Conservation (phyloP, 768 basidiomycete species). For the Clavaria fumosa region DNA sequence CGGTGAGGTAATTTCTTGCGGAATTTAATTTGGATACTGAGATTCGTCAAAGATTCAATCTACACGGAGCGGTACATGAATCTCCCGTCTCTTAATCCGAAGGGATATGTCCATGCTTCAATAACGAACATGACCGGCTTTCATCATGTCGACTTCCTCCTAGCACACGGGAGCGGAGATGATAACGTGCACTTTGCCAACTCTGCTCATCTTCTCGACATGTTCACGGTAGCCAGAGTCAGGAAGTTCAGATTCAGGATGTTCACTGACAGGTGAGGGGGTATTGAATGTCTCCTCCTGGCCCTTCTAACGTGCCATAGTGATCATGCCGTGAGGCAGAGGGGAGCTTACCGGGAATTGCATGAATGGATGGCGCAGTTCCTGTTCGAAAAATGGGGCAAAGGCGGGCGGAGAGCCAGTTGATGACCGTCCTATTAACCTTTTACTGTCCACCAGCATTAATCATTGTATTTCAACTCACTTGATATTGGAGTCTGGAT, state of each 20-base stretch:
- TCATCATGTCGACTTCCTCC: constrained; percentile 58
- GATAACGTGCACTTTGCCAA: constrained; percentile 96
- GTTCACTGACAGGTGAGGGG: constrained; percentile 84
- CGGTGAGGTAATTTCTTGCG: constrained; percentile 27
- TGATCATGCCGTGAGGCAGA: constrained; percentile 59
- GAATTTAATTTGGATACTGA: background rate
- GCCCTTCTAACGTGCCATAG: constrained; percentile 23
- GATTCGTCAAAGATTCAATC: constrained; percentile 60
- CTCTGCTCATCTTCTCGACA: constrained; percentile 81
- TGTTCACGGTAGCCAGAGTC: constrained; percentile 69
- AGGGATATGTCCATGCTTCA: constrained; percentile 82
- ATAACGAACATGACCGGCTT: constrained; percentile 85
- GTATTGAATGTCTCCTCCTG: constrained; percentile 3
- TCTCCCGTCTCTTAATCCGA: constrained; percentile 58
- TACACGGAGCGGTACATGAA: constrained; percentile 98
- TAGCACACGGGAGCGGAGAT: constrained; percentile 89
- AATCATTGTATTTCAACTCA: too few relatives aligned
- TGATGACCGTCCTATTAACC: too few relatives aligned
- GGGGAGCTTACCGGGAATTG: constrained; percentile 74
- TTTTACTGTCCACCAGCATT: too few relatives aligned
- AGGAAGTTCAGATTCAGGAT: constrained; percentile 76
- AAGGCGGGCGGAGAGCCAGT: constrained; percentile 49
- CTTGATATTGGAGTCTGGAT: too few relatives aligned
- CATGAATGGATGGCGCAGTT: constrained; percentile 78
- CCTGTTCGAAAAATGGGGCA: constrained; percentile 88